Conservation (phyloP, 2,329 filamentous ascomycete genomes). For the Diaporthe longicolla region DNA sequence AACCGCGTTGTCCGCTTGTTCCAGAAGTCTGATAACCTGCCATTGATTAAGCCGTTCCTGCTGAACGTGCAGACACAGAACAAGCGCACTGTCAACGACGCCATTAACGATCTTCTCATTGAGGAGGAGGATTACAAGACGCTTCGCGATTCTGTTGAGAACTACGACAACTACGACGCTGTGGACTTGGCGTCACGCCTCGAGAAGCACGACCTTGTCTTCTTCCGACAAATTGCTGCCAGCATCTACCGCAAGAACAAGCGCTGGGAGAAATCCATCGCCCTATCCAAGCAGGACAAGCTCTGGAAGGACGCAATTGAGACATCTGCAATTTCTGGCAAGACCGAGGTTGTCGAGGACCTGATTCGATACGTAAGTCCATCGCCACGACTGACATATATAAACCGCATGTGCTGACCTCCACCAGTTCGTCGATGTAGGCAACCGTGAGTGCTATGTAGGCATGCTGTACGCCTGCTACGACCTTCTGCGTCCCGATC, state of each 20-base stretch:
- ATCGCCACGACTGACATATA: conserved; percentile 25
- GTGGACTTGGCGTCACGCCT: conserved; percentile 91
- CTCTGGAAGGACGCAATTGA: conserved; percentile 99
- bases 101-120: conserved; percentile 97
- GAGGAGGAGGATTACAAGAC: conserved; percentile 99
- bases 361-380: conserved; percentile 95
- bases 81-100: conserved; percentile 97
- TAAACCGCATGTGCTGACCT: conserved; percentile 50
- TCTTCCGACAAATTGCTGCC: conserved; percentile 98
- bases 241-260: conserved; percentile 99
- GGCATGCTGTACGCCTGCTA: conserved; percentile 99
- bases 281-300: conserved; percentile 98
- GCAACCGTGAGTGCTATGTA: conserved; percentile 99
- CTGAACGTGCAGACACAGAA: conserved; percentile 97
- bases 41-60: conserved; percentile 98
- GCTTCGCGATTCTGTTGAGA: conserved; percentile 95
- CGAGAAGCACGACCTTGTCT: conserved; percentile 97
- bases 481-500: conserved; percentile 92
- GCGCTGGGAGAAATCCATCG: conserved; percentile 99
- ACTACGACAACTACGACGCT: conserved; percentile 99
- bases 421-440: conserved; percentile 94
- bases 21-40: conserved; percentile 97
- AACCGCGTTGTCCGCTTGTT: conserved; percentile 99
- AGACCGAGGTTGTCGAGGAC: conserved; percentile 94
- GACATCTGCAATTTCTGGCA: conserved; percentile 92